phyloP scores from a whole-genome alignment of 805 yeast genomes.

The Candida hispaniensis region DNA sequence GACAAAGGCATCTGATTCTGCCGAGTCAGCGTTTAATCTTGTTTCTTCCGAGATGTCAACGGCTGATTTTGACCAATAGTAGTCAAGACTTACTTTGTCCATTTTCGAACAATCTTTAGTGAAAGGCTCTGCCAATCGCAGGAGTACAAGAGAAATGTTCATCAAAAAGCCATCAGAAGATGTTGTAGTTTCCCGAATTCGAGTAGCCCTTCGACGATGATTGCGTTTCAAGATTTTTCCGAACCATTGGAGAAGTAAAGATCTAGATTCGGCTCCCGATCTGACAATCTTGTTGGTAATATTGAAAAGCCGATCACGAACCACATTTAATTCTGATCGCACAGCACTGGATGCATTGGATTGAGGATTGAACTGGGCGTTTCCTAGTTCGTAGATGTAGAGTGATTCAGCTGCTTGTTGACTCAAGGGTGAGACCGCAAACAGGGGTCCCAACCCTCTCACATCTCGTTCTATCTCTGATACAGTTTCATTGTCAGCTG shows the following conservation, averaged over 20 bases:
- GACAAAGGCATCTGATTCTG: conserved; percentile 54
- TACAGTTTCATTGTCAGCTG: conserved; percentile 38
- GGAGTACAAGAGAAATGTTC: conserved; percentile 57
- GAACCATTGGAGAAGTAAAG: conserved; percentile 54
- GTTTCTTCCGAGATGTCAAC: conserved; percentile 73
- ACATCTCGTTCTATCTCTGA: conserved; percentile 49
- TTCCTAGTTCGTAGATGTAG: conserved; percentile 15
- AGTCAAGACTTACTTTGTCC: conserved; percentile 65
- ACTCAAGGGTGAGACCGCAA: conserved; percentile 63
- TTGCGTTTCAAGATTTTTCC: conserved; percentile 66
- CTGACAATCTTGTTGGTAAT: conserved; percentile 67
- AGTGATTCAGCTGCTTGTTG: conserved; percentile 2
- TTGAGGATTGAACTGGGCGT: conserved; percentile 8
- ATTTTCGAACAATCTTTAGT: conserved; percentile 59
- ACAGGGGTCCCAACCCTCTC: conserved; percentile 58
- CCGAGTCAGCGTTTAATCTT: conserved; percentile 62
- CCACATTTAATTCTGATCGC: conserved; percentile 22
- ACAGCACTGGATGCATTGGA: conserved; percentile 21
- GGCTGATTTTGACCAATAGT: conserved; percentile 42
- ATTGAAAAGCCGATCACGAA: conserved; percentile 50
- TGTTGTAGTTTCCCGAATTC: conserved; percentile 47
- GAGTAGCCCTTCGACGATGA: conserved; percentile 68
- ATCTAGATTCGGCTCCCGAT: conserved; percentile 56
- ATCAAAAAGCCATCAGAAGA: conserved; percentile 76
- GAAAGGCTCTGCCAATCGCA: conserved; percentile 75